phyloP scores from a whole-genome alignment of 192 early-diverging fungal genomes.

The Umbelopsis ramanniana region DNA sequence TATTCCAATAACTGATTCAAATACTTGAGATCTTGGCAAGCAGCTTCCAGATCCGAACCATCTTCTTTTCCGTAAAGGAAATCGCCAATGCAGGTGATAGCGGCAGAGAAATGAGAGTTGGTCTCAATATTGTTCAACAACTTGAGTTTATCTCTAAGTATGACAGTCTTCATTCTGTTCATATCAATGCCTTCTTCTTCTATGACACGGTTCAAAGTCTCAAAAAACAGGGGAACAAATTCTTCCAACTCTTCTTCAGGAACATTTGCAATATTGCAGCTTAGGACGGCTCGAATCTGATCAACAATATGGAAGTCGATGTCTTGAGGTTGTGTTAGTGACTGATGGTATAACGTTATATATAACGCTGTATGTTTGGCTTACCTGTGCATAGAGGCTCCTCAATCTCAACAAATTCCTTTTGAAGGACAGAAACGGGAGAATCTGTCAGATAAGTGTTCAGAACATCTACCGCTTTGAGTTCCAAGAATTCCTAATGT shows the following conservation, averaged over 20 bases:
- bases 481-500: constrained; percentile 29
- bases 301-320: constrained; percentile 49
- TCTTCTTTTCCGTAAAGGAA: constrained; percentile 57
- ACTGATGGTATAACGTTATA: not conserved
- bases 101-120: constrained; percentile 38
- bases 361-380: not conserved
- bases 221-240: constrained; percentile 48
- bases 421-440: constrained; percentile 56
- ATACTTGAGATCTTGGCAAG: constrained; percentile 48
- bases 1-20: constrained; percentile 46
- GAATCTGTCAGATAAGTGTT: constrained; percentile 60
- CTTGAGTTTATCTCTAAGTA: constrained; percentile 56
- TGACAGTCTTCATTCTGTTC: constrained; percentile 55
- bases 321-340: constrained; percentile 26
- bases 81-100: constrained; percentile 42
- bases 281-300: constrained; percentile 51
- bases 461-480: constrained; percentile 42
- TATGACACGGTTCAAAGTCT: constrained; percentile 46
- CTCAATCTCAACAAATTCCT: constrained; percentile 65
- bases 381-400: constrained; percentile 64
- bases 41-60: constrained; percentile 50
- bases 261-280: constrained; percentile 52
- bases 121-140: constrained; percentile 46
- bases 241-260: constrained; percentile 58
- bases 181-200: constrained; percentile 60